phyloP scores from a whole-genome alignment of 148 eudicot genomes.

The Heliamphora exappendiculata region DNA sequence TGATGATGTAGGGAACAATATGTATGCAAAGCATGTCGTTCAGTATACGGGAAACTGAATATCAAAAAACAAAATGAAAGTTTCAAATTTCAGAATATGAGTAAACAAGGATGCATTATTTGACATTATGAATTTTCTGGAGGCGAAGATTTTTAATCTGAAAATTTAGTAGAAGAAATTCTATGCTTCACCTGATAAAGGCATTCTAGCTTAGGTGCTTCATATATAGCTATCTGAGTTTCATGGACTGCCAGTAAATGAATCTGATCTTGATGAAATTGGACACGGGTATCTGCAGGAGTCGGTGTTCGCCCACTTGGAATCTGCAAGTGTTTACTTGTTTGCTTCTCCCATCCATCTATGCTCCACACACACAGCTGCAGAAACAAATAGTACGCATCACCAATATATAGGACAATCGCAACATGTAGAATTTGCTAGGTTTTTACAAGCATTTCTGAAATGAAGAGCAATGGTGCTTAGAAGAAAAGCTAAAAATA shows the following conservation, averaged over 20 bases:
- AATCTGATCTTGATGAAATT: conserved; percentile 83
- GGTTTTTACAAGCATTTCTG: neutral
- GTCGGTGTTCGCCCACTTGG: conserved; percentile 48
- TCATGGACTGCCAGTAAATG: conserved; percentile 81
- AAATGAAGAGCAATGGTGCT: neutral
- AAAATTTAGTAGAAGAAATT: neutral
- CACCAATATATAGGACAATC: neutral
- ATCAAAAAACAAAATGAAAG: neutral
- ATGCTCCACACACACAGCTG: conserved; percentile 88
- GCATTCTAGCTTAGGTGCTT: conserved; percentile 79
- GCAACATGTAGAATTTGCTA: neutral
- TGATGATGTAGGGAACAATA: neutral
- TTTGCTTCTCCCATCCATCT: conserved; percentile 72
- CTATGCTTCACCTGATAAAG: conserved; percentile 51
- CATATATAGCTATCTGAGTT: conserved; percentile 84
- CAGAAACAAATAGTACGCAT: conserved; percentile 11
- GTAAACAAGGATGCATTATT: neutral
- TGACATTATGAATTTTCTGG: neutral
- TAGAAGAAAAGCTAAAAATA: neutral
- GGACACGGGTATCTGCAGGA: conserved; percentile 79
- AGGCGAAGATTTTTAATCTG: neutral
- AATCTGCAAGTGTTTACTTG: conserved; percentile 48
- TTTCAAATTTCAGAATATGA: neutral
- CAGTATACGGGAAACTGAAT: neutral
- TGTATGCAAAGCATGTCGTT: neutral